Conservation (phyloP, 2,329 filamentous ascomycete genomes). For the Xylariaceae sp. region DNA sequence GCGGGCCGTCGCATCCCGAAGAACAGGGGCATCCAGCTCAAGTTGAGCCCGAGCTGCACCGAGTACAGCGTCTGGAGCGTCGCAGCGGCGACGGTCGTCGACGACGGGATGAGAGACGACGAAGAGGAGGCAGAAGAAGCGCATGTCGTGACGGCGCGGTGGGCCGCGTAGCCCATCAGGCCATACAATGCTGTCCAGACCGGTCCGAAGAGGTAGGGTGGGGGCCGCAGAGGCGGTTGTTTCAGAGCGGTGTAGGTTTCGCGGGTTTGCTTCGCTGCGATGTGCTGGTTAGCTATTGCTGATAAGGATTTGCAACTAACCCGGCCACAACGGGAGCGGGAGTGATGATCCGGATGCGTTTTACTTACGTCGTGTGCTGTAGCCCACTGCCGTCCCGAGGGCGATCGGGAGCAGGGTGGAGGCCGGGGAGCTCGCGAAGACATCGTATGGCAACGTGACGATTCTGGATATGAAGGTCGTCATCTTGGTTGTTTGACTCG, state of each 20-base stretch:
- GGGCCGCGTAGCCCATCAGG: slow-evolving; percentile 82
- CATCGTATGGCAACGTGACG: slow-evolving; percentile 59
- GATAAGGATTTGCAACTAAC: neutral
- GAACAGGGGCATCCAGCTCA: slow-evolving; percentile 90
- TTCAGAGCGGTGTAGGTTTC: slow-evolving; percentile 60
- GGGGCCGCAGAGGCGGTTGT: slow-evolving; percentile 60
- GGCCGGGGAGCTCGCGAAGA: slow-evolving; percentile 67
- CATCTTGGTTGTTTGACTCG: slow-evolving; percentile 46
- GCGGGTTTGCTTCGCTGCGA: slow-evolving; percentile 50
- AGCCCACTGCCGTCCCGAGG: slow-evolving; percentile 69
- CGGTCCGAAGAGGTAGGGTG: slow-evolving; percentile 57
- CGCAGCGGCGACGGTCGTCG: slow-evolving; percentile 31
- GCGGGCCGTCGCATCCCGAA: slow-evolving; percentile 71
- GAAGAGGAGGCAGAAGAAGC: slow-evolving; percentile 52
- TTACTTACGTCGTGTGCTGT: slow-evolving; percentile 56
- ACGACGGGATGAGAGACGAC: slow-evolving; percentile 34
- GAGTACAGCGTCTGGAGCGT: slow-evolving; percentile 77
- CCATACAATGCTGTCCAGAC: slow-evolving; percentile 64
- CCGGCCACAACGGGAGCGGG: neutral
- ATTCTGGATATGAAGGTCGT: slow-evolving; percentile 74
- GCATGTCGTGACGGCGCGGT: slow-evolving; percentile 61
- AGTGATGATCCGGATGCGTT: neutral
- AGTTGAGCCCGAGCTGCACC: slow-evolving; percentile 77
- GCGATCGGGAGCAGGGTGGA: slow-evolving; percentile 72
- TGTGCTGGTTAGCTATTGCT: slow-evolving; percentile 4